These are phyloP conservation scores for Leccinum disarticulatum DNA, from an alignment of 768 basidiomycete species.

Conservation along the genomic window DNA sequence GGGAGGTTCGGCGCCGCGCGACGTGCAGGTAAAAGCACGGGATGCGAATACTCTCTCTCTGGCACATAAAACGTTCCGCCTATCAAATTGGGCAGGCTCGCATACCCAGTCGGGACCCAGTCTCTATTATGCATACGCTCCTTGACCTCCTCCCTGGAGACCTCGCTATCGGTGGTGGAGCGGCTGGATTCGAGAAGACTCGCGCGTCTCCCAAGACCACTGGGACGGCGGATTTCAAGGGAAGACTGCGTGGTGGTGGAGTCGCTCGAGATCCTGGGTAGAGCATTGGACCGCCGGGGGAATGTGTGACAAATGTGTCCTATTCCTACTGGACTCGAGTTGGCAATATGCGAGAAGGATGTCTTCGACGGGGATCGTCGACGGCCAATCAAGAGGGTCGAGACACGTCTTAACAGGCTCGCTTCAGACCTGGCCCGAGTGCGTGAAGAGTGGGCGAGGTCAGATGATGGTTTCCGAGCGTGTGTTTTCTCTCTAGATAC, in stretches of 20 bases:
- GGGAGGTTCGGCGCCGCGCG: neutral
- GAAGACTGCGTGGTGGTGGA: slow-evolving; percentile 22
- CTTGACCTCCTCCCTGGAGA: neutral
- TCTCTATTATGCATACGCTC: neutral
- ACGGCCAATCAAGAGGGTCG: slow-evolving; percentile 26
- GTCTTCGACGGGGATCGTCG: slow-evolving; percentile 21
- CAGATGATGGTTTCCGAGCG: neutral
- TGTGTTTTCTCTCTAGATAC: slow-evolving; percentile 4
- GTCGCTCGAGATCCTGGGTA: slow-evolving; percentile 26
- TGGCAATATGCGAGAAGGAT: slow-evolving; percentile 5
- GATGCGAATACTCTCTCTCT: neutral
- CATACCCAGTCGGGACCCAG: slow-evolving; percentile 2
- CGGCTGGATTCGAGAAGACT: slow-evolving; percentile 23
- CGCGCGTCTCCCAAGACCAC: slow-evolving; percentile 32
- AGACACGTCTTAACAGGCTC: slow-evolving; percentile 30
- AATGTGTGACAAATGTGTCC: slow-evolving; percentile 16
- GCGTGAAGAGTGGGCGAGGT: slow-evolving; percentile 13
- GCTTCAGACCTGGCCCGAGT: slow-evolving; percentile 27
- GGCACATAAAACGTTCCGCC: slow-evolving; percentile 13
- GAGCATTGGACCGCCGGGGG: slow-evolving; percentile 3
- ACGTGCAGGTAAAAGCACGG: neutral
- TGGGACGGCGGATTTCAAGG: slow-evolving; percentile 34
- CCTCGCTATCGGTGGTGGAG: slow-evolving; percentile 13
- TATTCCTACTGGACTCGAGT: slow-evolving; percentile 10
- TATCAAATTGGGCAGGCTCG: slow-evolving; percentile 23